Evolutionary conservation across 2,329 filamentous ascomycete species (phyloP).

Genomic region (Sarocladiaceae sp.): DNA sequence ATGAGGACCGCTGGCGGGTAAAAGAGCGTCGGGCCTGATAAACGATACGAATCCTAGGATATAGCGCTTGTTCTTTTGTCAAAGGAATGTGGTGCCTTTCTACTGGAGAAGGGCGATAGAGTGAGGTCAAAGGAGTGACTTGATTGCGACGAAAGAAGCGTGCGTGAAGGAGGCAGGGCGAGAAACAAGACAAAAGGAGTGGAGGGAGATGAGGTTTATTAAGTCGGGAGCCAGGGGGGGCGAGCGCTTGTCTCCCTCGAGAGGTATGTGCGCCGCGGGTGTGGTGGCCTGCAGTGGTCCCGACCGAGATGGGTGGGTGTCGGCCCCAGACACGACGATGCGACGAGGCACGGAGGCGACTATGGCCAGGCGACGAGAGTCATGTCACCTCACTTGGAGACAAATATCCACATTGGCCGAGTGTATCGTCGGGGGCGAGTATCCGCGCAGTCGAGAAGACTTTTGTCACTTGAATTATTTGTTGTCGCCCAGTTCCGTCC

Average conservation of each 20-base stretch:
- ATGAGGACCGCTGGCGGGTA: neutral
- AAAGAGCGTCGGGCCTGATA: slow-evolving; percentile 2
- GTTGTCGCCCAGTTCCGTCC: neutral
- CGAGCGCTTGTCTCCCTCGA: slow-evolving; percentile 2
- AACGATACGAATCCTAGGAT: neutral
- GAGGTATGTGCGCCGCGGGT: slow-evolving; percentile 5
- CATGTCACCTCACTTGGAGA: no score
- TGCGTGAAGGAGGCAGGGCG: slow-evolving; percentile 11
- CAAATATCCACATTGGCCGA: no score
- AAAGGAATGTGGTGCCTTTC: slow-evolving; percentile 13
- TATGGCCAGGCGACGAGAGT: no score
- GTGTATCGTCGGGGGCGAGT: no score
- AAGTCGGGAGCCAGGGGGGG: slow-evolving; percentile 11
- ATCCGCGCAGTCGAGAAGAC: no score
- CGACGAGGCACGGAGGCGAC: neutral
- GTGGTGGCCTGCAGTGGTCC: neutral
- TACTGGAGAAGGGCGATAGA: slow-evolving; percentile 7
- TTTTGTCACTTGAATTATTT: no score
- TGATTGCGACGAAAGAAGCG: slow-evolving; percentile 15
- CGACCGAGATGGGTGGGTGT: slow-evolving; percentile 5
- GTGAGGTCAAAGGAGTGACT: slow-evolving; percentile 14
- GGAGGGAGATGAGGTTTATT: slow-evolving; percentile 18
- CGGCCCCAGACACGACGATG: neutral
- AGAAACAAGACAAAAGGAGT: slow-evolving; percentile 11
- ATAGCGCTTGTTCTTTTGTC: slow-evolving; percentile 2